These are phyloP conservation scores for Trichophaea hybrida DNA, from an alignment of 2,329 filamentous ascomycete species.

Conservation along the genomic window DNA sequence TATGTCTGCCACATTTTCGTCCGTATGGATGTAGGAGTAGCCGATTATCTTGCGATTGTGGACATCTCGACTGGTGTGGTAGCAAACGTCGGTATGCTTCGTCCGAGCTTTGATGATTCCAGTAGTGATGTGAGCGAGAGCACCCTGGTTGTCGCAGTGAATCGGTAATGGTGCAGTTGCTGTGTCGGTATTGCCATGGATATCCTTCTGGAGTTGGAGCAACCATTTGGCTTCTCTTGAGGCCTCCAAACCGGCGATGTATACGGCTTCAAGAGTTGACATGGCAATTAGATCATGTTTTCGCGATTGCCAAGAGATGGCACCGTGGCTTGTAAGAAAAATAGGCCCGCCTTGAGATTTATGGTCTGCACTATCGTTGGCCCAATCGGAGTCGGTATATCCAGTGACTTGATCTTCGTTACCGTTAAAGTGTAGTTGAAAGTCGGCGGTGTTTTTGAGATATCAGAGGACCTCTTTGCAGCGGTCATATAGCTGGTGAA, in stretches of 20 bases:
- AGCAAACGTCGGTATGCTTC: too few species aligned
- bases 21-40: too few species aligned
- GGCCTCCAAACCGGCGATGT: neutral
- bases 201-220: neutral
- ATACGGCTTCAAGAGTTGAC: neutral
- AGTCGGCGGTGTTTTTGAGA: neutral
- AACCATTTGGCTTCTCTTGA: neutral
- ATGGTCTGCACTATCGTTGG: neutral
- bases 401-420: neutral
- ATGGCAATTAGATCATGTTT: neutral
- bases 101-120: too few species aligned
- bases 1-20: too few species aligned
- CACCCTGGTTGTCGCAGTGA: too few species aligned
- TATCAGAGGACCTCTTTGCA: neutral
- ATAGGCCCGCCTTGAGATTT: neutral
- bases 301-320: neutral
- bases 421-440: neutral
- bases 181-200: neutral
- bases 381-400: neutral
- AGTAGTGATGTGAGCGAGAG: too few species aligned
- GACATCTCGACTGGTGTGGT: too few species aligned
- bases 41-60: too few species aligned
- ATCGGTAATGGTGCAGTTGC: too few species aligned
- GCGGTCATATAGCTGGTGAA: neutral
- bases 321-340: neutral